A percentile compares a stretch with the other conserved stretches of the same genome.
Evolutionary conservation across 2,329 filamentous ascomycete species (phyloP).

Genomic region (Monosporascus sp.): DNA sequence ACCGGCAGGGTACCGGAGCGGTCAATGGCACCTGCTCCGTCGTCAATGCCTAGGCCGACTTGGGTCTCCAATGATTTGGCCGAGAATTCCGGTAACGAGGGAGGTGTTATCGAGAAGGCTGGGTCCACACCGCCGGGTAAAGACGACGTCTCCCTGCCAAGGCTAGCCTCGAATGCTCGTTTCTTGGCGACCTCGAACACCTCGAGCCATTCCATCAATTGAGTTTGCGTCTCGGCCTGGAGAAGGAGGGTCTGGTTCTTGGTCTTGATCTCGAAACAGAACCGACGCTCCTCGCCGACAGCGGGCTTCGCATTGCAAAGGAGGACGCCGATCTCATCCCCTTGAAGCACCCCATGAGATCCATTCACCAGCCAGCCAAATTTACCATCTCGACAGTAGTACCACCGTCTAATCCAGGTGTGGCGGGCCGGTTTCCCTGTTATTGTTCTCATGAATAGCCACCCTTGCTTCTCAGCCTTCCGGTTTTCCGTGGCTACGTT

Average conservation of each 20-base stretch:
- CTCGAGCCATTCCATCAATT: constrained; percentile 92
- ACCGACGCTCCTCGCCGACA: constrained; percentile 85
- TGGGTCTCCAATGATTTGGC: constrained; percentile 69
- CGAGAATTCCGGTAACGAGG: constrained; percentile 84
- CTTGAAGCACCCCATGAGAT: constrained; percentile 82
- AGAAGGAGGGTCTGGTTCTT: constrained; percentile 86
- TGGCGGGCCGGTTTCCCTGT: constrained; percentile 85
- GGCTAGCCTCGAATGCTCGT: constrained; percentile 74
- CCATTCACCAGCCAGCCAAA: constrained; percentile 92
- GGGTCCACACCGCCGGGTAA: constrained; percentile 54
- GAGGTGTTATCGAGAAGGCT: constrained; percentile 88
- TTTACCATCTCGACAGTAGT: constrained; percentile 90
- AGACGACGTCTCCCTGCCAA: constrained; percentile 42
- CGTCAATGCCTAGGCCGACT: constrained; percentile 27
- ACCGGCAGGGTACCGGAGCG: constrained; percentile 60
- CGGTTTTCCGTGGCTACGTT: constrained; percentile 52
- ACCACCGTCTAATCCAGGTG: constrained; percentile 90
- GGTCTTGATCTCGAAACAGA: constrained; percentile 98
- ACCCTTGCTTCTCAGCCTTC: constrained; percentile 81
- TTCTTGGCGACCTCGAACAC: constrained; percentile 93
- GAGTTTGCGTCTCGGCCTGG: constrained; percentile 85
- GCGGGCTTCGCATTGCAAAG: constrained; percentile 90
- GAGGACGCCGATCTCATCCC: constrained; percentile 90
- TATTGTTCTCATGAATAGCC: constrained; percentile 78
- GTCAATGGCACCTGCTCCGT: constrained; percentile 39